These are phyloP conservation scores for Usnea hakonensis DNA, from an alignment of 495 filamentous ascomycete species.

Conservation along the genomic window DNA sequence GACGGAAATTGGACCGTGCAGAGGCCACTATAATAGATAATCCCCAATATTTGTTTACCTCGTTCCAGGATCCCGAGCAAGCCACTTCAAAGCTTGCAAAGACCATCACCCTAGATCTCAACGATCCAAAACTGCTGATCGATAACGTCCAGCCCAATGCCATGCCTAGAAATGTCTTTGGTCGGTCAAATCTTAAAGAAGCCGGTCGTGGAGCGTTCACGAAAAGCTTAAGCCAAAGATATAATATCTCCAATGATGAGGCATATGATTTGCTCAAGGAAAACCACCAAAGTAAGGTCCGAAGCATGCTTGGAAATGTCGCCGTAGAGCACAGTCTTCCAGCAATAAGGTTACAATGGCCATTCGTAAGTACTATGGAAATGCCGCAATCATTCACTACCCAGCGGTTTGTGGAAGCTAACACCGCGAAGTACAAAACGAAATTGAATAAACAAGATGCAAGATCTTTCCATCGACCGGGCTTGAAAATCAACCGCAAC, in stretches of 20 bases:
- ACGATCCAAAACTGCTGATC: conserved; percentile 80
- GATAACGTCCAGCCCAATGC: conserved; percentile 51
- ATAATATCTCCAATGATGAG: conserved; percentile 93
- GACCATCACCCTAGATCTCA: conserved; percentile 74
- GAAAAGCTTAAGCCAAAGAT: conserved; percentile 58
- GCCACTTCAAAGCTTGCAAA: conserved; percentile 63
- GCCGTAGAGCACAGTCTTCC: conserved; percentile 87
- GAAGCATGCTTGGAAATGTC: conserved; percentile 78
- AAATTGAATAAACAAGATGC: conserved; percentile 71
- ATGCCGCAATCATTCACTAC: background rate
- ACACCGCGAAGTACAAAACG: conserved; percentile 57
- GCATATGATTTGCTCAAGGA: conserved; percentile 94
- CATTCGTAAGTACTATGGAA: conserved; percentile 48
- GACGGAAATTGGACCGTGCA: conserved; percentile 38
- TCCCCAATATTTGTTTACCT: conserved; percentile 41
- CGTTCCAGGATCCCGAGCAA: conserved; percentile 53
- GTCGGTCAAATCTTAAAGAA: conserved; percentile 19
- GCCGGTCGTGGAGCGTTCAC: conserved; percentile 14
- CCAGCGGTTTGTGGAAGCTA: conserved; percentile 1
- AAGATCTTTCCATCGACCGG: conserved; percentile 84
- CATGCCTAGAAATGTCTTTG: conserved; percentile 37
- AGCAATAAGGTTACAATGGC: conserved; percentile 82
- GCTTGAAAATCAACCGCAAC: conserved; percentile 49
- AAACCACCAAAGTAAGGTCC: conserved; percentile 91
- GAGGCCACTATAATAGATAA: conserved; percentile 38